Evolutionary conservation across 805 yeast genomes (phyloP), one percentile per base, ranked within the genome.

Genomic region (Jamesozyma lodderae): DNA sequence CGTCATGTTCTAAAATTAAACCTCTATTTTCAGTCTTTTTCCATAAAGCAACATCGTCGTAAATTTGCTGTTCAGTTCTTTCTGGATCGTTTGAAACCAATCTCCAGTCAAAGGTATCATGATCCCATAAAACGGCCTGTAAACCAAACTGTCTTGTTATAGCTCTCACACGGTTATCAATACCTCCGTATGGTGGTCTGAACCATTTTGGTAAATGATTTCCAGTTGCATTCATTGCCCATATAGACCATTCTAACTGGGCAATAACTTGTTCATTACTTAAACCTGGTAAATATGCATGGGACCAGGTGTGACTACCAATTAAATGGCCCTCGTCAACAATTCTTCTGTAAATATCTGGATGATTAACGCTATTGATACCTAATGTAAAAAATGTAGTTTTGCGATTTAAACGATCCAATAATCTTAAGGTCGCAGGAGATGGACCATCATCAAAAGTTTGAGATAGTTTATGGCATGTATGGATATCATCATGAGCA

Each of bases 171-270:
- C 97, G 66, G 56, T 87, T 80, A 62, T 90, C 98, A 24, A 85
- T 69, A 0, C 95, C 96, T 1, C 97, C 98, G 55, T 85, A 90
- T 1, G 98, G 98, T 0, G 98, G 98, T 48, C 98, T 72, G 59
- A 83, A 90, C 83, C 90, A 90, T 52, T 80, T 81, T 6, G 98
- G 98, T 8, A 83, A 56, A 51, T 87, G 88, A 20, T 78, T 68
- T 0, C 85, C 83, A 0, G 96, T 87, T 1, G 96, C 96, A 63
- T 90, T 88, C 87, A 88, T 84, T 4, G 96, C 96, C 96, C 96
- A 90, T 23, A 86, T 77, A 1, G 94, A 79, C 98, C 98, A 90
- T 59, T 88, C 80, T 27, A 90, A 63, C 57, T 90, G 95, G 0
- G 96, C 95, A 40, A 82, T 77, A 15, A 90, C 76, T 44, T 84